Conservation (phyloP, 768 basidiomycete genomes). For the Suillus clintonianus region DNA sequence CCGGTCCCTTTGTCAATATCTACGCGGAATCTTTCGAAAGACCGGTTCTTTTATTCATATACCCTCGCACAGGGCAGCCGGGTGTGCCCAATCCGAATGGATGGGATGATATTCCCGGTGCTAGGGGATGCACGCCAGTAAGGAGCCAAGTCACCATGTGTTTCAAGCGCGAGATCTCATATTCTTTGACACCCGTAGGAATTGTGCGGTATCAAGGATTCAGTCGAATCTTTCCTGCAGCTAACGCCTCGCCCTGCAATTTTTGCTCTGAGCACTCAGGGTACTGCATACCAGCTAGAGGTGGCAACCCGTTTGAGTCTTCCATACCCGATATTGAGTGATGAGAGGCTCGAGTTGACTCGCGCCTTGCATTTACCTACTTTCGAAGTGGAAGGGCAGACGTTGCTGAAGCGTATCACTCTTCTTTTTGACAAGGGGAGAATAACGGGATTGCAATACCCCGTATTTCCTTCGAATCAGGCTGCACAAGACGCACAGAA, state of each 20-base stretch:
- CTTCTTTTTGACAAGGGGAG: constrained; percentile 14
- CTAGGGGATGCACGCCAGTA: constrained; percentile 26
- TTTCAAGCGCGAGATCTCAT: background rate
- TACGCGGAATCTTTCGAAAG: constrained; percentile 13
- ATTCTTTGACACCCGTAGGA: constrained; percentile 14
- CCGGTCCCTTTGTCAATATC: constrained; percentile 11
- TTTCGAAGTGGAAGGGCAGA: constrained; percentile 17
- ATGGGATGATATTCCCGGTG: constrained; percentile 26
- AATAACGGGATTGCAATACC: constrained; percentile 20
- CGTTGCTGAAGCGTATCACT: constrained; percentile 22
- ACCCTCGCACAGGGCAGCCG: constrained; percentile 21
- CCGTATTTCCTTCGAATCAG: constrained; percentile 22
- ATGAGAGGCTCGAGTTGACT: constrained; percentile 12
- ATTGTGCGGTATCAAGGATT: constrained; percentile 18
- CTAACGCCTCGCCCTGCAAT: constrained; percentile 5
- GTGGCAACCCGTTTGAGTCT: constrained; percentile 15
- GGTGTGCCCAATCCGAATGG: constrained; percentile 12
- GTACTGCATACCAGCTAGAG: constrained; percentile 17
- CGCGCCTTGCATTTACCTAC: constrained; percentile 15
- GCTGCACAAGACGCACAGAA: constrained; percentile 10
- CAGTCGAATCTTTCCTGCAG: constrained; percentile 6
- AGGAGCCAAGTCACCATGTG: constrained; percentile 1
- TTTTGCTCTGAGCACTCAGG: constrained; percentile 25
- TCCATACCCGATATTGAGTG: constrained; percentile 24
- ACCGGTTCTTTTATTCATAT: constrained; percentile 24